Base-by-base conservation (phyloP, 169 alveolate species). In the Plasmodium vivax region DNA sequence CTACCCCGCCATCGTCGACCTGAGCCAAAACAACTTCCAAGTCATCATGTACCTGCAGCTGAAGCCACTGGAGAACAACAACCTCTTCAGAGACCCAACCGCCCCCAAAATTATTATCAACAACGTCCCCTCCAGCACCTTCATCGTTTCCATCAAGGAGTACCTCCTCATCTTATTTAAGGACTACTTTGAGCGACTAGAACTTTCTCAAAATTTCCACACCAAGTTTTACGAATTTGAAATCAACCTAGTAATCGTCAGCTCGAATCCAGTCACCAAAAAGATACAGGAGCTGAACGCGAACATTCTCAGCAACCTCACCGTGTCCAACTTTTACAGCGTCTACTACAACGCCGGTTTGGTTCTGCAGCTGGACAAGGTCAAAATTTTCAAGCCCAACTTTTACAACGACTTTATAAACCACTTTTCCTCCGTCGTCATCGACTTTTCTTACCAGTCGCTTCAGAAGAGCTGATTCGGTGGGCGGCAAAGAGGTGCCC, bases 11-110 rank as follows among this genome's bases (percentile, higher is more conserved):
- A 9, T 82, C 34, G 58, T 92, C 41, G 95, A 92, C 16, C 12
- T 92, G 47, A 92, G 92, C 58, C 92, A 92, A 92, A 92, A 92
- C 81, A 32, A 82, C 54, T 92, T 82, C 88, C 95, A 92, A 72
- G 95, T 92, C 45, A 43, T 54, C 10, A 81, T 92, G 58, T 82
- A 19, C 30, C 75, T 92, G 38, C 92, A 41, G 38, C 51, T 73
- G 14, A 73, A 38, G 41, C n/a, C 77, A 4, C 12, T 71, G 12
- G 75, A 32, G 16, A 56, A 19, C 36, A 16, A 47, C 34, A 51
- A 73, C 77, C 27, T 73, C 9, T 81, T 92, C 56, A 92, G 34
- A 68, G 85, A 71, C 41, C 43, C 19, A 30, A 32, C 71, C 5
- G 51, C 41, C 14, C 95, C 90, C 2, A 43, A 45, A 34, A 82